Evolutionary conservation across 1,284 basidiomycete species (phyloP).

Genomic region (Tylopilus sp.): DNA sequence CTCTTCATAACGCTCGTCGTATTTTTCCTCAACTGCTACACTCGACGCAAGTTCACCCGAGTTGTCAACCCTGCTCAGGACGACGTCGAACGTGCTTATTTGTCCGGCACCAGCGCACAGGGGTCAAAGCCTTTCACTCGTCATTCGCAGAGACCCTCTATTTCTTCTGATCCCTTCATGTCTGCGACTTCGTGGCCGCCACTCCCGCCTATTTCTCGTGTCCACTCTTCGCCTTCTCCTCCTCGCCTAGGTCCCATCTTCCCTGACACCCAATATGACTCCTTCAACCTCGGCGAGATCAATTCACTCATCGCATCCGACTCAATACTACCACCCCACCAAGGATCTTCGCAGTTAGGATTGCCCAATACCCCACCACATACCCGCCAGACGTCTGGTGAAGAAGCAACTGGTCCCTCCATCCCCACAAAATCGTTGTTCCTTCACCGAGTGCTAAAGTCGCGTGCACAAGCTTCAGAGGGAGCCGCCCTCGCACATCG

Average conservation of each 20-base stretch:
- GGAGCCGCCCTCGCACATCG: background rate
- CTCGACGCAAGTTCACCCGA: slow-evolving; percentile 16
- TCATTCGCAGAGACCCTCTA: slow-evolving; percentile 18
- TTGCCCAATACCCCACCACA: background rate
- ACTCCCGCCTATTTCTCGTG: slow-evolving; percentile 4
- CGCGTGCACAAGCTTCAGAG: slow-evolving; percentile 24
- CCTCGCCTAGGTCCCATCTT: slow-evolving; percentile 5
- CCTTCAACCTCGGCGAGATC: slow-evolving; percentile 10
- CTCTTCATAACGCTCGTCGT: slow-evolving; percentile 17
- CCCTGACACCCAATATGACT: background rate
- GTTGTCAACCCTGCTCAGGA: slow-evolving; percentile 17
- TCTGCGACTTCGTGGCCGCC: slow-evolving; percentile 8
- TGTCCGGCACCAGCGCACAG: background rate
- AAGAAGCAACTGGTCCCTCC: background rate
- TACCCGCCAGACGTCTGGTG: background rate
- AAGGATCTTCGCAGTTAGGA: background rate
- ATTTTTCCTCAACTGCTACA: slow-evolving; percentile 15
- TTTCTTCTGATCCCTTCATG: slow-evolving; percentile 27
- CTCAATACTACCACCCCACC: background rate
- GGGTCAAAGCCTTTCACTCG: background rate
- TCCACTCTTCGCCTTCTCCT: background rate
- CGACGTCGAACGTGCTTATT: background rate
- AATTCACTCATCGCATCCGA: background rate
- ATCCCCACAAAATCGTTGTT: slow-evolving; percentile 14
- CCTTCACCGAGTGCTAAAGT: slow-evolving; percentile 24